Evolutionary conservation across 2,329 filamentous ascomycete genomes (phyloP), one percentile per base, ranked within the genome.

Genomic region (Biscogniauxia sp.): DNA sequence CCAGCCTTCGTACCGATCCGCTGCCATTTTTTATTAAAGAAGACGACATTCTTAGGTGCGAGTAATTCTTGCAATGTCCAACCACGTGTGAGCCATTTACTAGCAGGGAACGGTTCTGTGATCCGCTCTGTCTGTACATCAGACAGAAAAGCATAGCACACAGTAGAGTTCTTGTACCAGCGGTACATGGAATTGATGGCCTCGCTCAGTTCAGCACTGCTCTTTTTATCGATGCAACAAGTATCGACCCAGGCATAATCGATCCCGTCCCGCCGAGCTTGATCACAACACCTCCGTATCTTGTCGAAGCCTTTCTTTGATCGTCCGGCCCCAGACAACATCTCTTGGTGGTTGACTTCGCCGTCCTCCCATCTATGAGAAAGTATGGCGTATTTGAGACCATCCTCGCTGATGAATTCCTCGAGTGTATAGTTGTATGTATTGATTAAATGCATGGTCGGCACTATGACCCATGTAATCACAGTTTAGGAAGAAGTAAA

Each of bases 311-410:
- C 54, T 19, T 6, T 11, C 28, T 55, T 55, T 19, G 32, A 20
- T 13, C 13, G 6, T 32, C 53, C 32, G 9, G 28, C 17, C n/a
- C 20, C 13, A 54, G 53, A 28, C 5, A 28, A 5, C 52, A 32
- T 41, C 9, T 54, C 58, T 37, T 60, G 54, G 7, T 28, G 26
- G 20, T 20, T 57, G 25, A 60, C 32, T 28, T 60, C 54, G 7
- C 49, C 54, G 1, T 56, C 51, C 25, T 57, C 41, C 58, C 51
- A 57, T 11, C 50, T 53, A 19, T 60, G 58, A 45, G 58, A 60
- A 19, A 60, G 41, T 25, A 54, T 60, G 26, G 54, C 51, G 45
- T 61, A 57, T 5, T 52, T 1, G 15, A 37, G 20, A 1, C 5
- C 28, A 28, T 55, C 25, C 15, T 55, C 52, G 41, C 8, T 45